Evolutionary conservation across 2,329 filamentous ascomycete genomes (phyloP).

Genomic region (Pyrenophora teres): DNA sequence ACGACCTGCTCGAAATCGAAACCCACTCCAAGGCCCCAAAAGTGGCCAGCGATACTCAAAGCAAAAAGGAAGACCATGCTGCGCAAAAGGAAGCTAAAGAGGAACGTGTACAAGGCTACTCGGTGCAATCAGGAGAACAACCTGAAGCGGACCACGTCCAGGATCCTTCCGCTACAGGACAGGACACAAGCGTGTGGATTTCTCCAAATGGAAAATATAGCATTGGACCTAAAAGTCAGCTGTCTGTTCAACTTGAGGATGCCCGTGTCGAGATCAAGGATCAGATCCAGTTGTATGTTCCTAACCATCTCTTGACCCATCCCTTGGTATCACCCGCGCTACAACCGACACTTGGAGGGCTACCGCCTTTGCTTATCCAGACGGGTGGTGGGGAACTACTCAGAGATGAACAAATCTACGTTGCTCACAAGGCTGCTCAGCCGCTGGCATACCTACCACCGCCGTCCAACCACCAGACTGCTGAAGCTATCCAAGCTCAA

Average conservation of each 20-base stretch:
- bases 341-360: slow-evolving; percentile 84
- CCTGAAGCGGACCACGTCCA: slow-evolving; percentile 19
- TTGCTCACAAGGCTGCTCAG: slow-evolving; percentile 92
- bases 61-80: slow-evolving; percentile 32
- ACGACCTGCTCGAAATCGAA: slow-evolving; percentile 65
- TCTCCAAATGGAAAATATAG: slow-evolving; percentile 45
- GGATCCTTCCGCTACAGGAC: slow-evolving; percentile 7
- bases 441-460: slow-evolving; percentile 74
- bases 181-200: slow-evolving; percentile 25
- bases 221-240: slow-evolving; percentile 39
- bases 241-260: slow-evolving; percentile 71
- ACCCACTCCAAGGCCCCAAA: slow-evolving; percentile 3
- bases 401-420: slow-evolving; percentile 90
- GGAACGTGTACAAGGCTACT: slow-evolving; percentile 45
- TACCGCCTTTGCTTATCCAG: slow-evolving; percentile 85
- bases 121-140: slow-evolving; percentile 29
- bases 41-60: slow-evolving; percentile 11
- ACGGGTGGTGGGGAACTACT: slow-evolving; percentile 87
- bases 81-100: slow-evolving; percentile 42
- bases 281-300: slow-evolving; percentile 87
- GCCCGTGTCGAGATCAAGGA: slow-evolving; percentile 75
- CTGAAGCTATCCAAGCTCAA: slow-evolving; percentile 66
- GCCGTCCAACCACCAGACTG: slow-evolving; percentile 46
- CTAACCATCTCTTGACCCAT: slow-evolving; percentile 83
- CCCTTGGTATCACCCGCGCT: slow-evolving; percentile 88